Percentiles rank a stretch among this genome's conserved stretches.
Conservation (phyloP, 495 filamentous ascomycete species). For the Pyrenula massariospora region DNA sequence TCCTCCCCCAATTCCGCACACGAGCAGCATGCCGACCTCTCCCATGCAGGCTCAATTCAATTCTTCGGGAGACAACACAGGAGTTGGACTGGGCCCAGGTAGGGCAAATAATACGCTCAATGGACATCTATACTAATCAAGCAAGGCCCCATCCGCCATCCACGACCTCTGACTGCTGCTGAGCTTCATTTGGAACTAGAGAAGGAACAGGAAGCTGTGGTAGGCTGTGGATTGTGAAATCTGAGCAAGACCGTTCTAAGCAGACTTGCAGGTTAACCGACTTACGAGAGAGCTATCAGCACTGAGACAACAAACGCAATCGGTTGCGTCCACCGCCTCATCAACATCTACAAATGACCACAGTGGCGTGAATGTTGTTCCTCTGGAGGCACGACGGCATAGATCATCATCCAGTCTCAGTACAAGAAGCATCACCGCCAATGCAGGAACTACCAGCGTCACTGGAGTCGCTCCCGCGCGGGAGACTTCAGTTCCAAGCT, state of each 20-base stretch:
- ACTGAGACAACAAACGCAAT: conserved; percentile 72
- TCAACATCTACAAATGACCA: conserved; percentile 49
- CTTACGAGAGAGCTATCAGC: conserved; percentile 74
- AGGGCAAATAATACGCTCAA: conserved; percentile 2
- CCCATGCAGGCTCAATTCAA: conserved; percentile 10
- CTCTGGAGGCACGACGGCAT: conserved; percentile 48
- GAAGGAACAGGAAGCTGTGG: conserved; percentile 90
- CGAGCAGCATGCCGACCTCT: conserved; percentile 17
- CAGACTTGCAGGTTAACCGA: conserved; percentile 61
- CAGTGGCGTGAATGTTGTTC: conserved; percentile 30
- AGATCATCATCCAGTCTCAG: conserved; percentile 54
- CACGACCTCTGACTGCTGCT: conserved; percentile 71
- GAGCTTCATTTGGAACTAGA: conserved; percentile 81
- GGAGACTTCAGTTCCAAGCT: conserved; percentile 16
- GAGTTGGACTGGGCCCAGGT: conserved; percentile 48
- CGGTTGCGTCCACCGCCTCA: conserved; percentile 69
- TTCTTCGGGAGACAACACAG: conserved; percentile 36
- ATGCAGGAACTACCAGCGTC: conserved; percentile 27
- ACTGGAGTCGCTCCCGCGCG: conserved; percentile 37
- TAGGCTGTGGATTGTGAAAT: conserved; percentile 27
- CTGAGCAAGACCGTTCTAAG: neutral
- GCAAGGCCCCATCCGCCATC: conserved; percentile 61
- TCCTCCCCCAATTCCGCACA: conserved; percentile 26
- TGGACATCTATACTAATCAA: neutral
- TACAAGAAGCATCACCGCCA: conserved; percentile 36